These are phyloP conservation scores for Botryotinia globosa DNA, from an alignment of 2,329 filamentous ascomycete genomes.

Conservation along the genomic window DNA sequence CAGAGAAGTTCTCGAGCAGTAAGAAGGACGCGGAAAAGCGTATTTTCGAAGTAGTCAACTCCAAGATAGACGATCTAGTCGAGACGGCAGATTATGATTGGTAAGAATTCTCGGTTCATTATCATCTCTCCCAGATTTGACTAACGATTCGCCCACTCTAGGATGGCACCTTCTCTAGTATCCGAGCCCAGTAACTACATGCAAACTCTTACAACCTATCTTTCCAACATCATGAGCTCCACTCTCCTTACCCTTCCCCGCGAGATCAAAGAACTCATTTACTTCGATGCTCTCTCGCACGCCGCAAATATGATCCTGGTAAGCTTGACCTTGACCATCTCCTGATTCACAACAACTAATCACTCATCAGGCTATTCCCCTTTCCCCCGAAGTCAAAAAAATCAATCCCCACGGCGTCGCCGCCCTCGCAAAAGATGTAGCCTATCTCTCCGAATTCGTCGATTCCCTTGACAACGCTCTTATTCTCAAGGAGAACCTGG, in stretches of 20 bases:
- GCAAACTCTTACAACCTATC: conserved; percentile 87
- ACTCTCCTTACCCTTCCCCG: conserved; percentile 89
- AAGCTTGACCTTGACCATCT: conserved; percentile 32
- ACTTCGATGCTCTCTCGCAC: conserved; percentile 93
- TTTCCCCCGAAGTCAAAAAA: conserved; percentile 73
- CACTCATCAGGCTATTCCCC: conserved; percentile 33
- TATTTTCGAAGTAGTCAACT: conserved; percentile 97
- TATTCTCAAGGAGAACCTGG: conserved; percentile 84
- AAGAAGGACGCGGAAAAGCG: conserved; percentile 97
- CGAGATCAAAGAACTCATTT: conserved; percentile 96
- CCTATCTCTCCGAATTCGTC: conserved; percentile 83
- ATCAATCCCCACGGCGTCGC: conserved; percentile 86
- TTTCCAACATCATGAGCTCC: conserved; percentile 95
- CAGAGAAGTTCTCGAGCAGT: conserved; percentile 79
- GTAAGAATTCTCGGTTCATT: conserved; percentile 43
- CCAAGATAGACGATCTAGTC: conserved; percentile 95
- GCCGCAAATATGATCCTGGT: conserved; percentile 82
- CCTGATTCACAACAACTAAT: conserved; percentile 10
- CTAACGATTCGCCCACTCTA: conserved; percentile 29
- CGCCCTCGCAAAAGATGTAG: conserved; percentile 77
- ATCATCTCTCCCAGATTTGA: background rate
- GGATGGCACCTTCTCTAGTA: conserved; percentile 58
- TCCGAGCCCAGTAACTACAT: conserved; percentile 88
- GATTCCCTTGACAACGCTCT: conserved; percentile 76
- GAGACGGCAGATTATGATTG: conserved; percentile 98